phyloP scores from a whole-genome alignment of 208 protist genomes.

The Phytomonas sp. region DNA sequence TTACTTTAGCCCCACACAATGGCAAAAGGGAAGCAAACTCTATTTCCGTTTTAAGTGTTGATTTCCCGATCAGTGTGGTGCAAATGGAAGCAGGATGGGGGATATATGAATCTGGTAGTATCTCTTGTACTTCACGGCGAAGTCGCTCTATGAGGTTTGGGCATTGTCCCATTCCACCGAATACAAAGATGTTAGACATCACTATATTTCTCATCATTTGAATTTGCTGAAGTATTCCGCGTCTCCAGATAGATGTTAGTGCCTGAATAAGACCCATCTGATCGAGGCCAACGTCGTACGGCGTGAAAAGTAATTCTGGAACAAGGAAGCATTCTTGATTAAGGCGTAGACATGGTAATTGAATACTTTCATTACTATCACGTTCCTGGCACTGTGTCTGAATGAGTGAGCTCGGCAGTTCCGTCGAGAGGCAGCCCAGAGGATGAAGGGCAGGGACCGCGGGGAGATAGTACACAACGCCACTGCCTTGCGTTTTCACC shows the following conservation, averaged over 20 bases:
- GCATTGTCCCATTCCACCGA: constrained; percentile 39
- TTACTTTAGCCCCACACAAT: not conserved
- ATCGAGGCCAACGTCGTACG: constrained; percentile 42
- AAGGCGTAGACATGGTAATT: constrained; percentile 22
- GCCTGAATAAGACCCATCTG: constrained; percentile 53
- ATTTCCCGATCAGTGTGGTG: not conserved
- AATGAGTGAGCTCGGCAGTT: constrained; percentile 24
- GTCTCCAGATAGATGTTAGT: constrained; percentile 12
- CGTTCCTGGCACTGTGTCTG: constrained; percentile 14
- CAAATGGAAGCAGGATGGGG: not conserved
- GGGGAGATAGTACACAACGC: constrained; percentile 58
- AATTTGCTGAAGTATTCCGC: not conserved
- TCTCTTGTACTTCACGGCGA: constrained; percentile 22
- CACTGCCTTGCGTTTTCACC: not conserved
- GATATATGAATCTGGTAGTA: not conserved
- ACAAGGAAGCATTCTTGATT: constrained; percentile 64
- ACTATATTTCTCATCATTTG: not conserved
- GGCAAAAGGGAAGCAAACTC: not conserved
- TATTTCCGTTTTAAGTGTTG: not conserved
- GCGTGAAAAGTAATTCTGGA: constrained; percentile 75
- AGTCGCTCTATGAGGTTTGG: constrained; percentile 35
- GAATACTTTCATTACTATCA: constrained; percentile 8
- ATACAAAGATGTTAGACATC: constrained; percentile 23
- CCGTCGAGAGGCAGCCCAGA: constrained; percentile 44
- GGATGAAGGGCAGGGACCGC: constrained; percentile 58